Base-by-base conservation (phyloP, 2,329 filamentous ascomycete species). In the Monilinia fructicola region DNA sequence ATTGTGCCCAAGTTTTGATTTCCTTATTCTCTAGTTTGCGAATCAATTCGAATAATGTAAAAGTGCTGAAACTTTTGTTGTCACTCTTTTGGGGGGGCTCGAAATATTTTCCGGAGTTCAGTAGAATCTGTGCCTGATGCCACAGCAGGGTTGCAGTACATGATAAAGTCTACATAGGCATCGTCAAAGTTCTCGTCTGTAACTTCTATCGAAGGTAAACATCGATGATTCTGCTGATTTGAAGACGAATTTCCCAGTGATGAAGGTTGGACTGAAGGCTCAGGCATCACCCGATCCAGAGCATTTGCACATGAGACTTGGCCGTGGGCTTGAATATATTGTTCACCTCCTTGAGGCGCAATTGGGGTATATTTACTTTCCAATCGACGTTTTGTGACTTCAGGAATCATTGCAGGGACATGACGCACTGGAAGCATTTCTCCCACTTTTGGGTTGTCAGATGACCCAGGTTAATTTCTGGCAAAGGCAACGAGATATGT, bases 1-100 rank as follows among this genome's bases (percentile, higher is more conserved):
- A 77, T 76, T 97, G 91, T 52, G 90, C 91, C 93, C 93, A 97
- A 0, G 93, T 97, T 78, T 93, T 95, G 77, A 97, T 88, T 74
- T 96, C 91, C 75, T 91, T 93, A 28, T 81, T 80, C 71, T 96
- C 90, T 63, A 96, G 85, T 77, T 89, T 89, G 70, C 85, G 83
- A 74, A 97, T 92, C 63, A 97, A 83, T 74, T 91, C 85, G 76
- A 88, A 96, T 26, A 97, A 81, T 10, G 82, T 82, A 77, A 87
- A 96, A 0, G 90, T 90, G 74, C 87, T 90, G 76, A 97, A 97
- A 67, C 83, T 87, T 78, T 96, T 96, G 68, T 91, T 91, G 72
- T 94, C 93, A 75, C 92, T 96, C 74, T 90, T 90, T 92, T 5
- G 93, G 93, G 1, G 92, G 92, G 38, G 82, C 87, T 56, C 89